Conservation (phyloP, 177 flowering plant species). For the Vitis hybrid region DNA sequence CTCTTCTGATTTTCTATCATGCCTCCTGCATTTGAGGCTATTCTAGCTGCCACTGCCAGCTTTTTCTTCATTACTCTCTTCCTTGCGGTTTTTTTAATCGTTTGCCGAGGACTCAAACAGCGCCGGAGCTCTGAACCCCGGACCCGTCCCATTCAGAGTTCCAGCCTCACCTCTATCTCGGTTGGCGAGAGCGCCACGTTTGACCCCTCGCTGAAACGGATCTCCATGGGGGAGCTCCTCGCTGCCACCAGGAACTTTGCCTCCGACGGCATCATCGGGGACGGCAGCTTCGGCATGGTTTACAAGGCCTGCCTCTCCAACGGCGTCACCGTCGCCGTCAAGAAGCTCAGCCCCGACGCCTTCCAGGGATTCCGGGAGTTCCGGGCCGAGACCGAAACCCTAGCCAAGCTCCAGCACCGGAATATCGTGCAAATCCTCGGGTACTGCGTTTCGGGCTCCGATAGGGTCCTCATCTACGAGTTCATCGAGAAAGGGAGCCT, state of each 20-base stretch:
- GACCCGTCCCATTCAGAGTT: conserved; percentile 1
- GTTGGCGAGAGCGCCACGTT: conserved; percentile 53
- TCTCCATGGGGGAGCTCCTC: conserved; percentile 72
- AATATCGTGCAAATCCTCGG: conserved; percentile 76
- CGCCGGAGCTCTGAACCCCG: not conserved
- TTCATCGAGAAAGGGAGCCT: conserved; percentile 69
- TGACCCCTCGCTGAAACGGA: conserved; percentile 50
- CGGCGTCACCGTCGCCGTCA: conserved; percentile 72
- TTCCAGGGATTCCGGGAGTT: conserved; percentile 88
- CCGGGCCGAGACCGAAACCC: conserved; percentile 87
- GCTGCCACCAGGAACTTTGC: conserved; percentile 67
- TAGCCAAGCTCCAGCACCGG: conserved; percentile 57
- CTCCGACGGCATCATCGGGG: conserved; percentile 71
- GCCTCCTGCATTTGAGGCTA: conserved; percentile 36
- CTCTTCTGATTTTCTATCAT: conserved; percentile 14
- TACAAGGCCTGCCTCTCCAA: conserved; percentile 59
- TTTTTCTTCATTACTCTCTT: conserved; percentile 50
- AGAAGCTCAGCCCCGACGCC: conserved; percentile 71
- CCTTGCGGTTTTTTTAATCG: conserved; percentile 22
- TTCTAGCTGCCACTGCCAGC: conserved; percentile 49
- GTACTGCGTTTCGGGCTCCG: conserved; percentile 60
- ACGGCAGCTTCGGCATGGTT: conserved; percentile 88
- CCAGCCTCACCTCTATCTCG: conserved; percentile 18
- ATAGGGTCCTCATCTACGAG: conserved; percentile 78
- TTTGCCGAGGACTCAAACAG: conserved; percentile 32